Evolutionary conservation across 2,329 filamentous ascomycete species (phyloP).

Genomic region (Paecilomyces sp.): DNA sequence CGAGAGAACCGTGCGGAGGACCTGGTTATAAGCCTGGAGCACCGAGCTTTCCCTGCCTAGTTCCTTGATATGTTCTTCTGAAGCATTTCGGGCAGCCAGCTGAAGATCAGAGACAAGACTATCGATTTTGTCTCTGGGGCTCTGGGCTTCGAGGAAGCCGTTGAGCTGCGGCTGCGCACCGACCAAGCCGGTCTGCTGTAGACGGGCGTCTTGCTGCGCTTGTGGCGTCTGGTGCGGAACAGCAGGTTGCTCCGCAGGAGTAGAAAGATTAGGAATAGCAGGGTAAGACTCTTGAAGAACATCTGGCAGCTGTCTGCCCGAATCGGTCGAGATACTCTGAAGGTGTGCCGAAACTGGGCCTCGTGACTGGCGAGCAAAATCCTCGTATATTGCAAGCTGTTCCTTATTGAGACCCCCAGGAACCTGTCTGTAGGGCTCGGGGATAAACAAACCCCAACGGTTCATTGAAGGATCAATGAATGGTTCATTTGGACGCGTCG

Average conservation of each 20-base stretch:
- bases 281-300: constrained; percentile 56
- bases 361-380: constrained; percentile 82
- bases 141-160: constrained; percentile 52
- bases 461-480: constrained; percentile 78
- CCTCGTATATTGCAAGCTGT: constrained; percentile 93
- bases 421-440: constrained; percentile 83
- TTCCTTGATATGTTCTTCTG: constrained; percentile 53
- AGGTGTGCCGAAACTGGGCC: constrained; percentile 48
- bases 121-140: constrained; percentile 47
- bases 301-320: constrained; percentile 54
- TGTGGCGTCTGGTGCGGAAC: constrained; percentile 53
- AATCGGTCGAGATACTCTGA: constrained; percentile 52
- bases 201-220: constrained; percentile 38
- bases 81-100: constrained; percentile 48
- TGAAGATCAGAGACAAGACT: constrained; percentile 51
- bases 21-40: constrained; percentile 52
- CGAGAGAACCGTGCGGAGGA: constrained; percentile 46
- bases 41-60: constrained; percentile 48
- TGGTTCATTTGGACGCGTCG: constrained; percentile 69
- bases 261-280: constrained; percentile 54
- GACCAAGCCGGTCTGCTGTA: constrained; percentile 31
- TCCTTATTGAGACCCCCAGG: constrained; percentile 79
- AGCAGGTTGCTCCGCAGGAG: constrained; percentile 55
- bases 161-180: constrained; percentile 47
- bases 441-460: constrained; percentile 89